Evolutionary conservation across 371 early-diverging fungal species (phyloP).

Genomic region (Mortierella sp.): DNA sequence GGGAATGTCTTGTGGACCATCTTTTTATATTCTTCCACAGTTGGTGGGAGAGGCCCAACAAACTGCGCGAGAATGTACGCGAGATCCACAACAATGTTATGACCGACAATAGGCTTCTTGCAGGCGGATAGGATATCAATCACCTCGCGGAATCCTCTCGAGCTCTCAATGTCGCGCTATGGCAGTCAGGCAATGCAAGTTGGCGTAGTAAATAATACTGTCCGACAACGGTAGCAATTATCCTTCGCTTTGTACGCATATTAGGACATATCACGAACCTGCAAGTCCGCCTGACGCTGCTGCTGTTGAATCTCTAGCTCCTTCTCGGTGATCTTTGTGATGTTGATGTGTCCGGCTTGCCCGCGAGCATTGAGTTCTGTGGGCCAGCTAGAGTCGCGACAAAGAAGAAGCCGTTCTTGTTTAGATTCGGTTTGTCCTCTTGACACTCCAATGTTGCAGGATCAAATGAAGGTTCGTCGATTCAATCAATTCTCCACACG

Average conservation of each 20-base stretch:
- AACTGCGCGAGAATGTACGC: constrained; percentile 83
- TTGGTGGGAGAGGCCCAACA: constrained; percentile 75
- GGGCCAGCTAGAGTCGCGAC: constrained; percentile 24
- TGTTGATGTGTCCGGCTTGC: constrained; percentile 9
- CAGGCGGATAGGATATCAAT: constrained; percentile 80
- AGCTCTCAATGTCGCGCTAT: constrained; percentile 69
- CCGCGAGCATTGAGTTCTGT: constrained; percentile 28
- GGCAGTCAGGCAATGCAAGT: not conserved
- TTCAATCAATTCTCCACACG: not conserved
- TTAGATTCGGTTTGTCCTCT: not conserved
- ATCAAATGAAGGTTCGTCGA: not conserved
- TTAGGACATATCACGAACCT: constrained; percentile 16
- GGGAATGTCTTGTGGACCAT: constrained; percentile 49
- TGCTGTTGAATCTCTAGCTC: constrained; percentile 18
- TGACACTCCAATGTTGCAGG: not conserved
- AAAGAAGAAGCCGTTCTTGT: not conserved
- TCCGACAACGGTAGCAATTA: constrained; percentile 34
- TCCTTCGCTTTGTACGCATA: not conserved
- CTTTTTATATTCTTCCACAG: constrained; percentile 75
- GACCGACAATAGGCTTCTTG: constrained; percentile 84
- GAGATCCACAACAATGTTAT: constrained; percentile 88
- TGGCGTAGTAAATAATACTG: constrained; percentile 32
- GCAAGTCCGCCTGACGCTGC: constrained; percentile 64
- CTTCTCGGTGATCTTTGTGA: constrained; percentile 26
- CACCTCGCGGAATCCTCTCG: constrained; percentile 83